Evolutionary conservation across 352 stramenopile species (phyloP), one percentile per base, ranked within the genome.

Genomic region (Globisporangium viniferum): DNA sequence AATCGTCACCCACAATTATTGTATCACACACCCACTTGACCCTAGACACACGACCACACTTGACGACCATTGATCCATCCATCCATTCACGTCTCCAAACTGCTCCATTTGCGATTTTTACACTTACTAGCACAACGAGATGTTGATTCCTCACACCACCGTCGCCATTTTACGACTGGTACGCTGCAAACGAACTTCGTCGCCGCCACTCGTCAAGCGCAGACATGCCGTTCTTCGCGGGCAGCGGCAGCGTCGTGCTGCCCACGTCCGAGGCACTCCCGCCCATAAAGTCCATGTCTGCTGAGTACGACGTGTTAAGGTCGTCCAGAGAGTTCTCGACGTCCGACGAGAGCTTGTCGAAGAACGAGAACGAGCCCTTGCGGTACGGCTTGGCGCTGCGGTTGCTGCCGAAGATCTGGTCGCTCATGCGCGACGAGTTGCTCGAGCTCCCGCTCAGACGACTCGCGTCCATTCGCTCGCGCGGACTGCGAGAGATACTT

Each of bases 361-460:
- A 93, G 64, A 95, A 95, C 36, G 86, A 93, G 57, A 95, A 95
- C 51, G 88, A 95, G 64, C 88, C 84, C 67, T 91, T 93, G 35
- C 85, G 82, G 68, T 70, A 84, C 29, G 53, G 67, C 62, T 78
- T 86, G 46, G 56, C 59, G 55, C 63, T 89, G 62, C 81, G 77
- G 49, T 68, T 85, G 36, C 77, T 88, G 22, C 62, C 61, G 7
- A 77, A 62, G 60, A 78, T 71, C 22, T 81, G 75, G 24, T 93
- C 85, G 55, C 80, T 80, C 57, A 64, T 66, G 22, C 59, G 73
- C 56, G 78, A 88, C 35, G 84, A 91, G 56, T 91, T 85, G 41
- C 82, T 93, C 27, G 84, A 94, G 49, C 83, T 91, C 36, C 75
- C 78, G 61, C 88, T 95, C 39, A 86, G 69, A 0, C 86, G 81